A percentile compares a stretch with the other conserved stretches of the same genome.
These are phyloP conservation scores for Chlorociboria aeruginascens DNA, from an alignment of 495 filamentous ascomycete species.

Conservation along the genomic window DNA sequence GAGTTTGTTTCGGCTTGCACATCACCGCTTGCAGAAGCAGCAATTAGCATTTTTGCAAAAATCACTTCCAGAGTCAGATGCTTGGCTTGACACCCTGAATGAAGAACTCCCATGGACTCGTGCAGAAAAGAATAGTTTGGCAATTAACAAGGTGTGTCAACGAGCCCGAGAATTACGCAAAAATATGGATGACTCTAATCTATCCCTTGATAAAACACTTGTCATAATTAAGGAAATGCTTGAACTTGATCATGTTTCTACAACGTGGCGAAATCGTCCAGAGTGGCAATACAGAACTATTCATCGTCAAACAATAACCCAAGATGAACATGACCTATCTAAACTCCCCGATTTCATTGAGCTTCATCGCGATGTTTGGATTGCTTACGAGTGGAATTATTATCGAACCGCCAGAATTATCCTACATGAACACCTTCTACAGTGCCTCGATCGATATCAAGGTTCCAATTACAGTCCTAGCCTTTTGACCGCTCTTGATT, in stretches of 20 bases:
- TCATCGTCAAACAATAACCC: not conserved
- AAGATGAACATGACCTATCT: not conserved
- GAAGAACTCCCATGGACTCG: conserved; percentile 14
- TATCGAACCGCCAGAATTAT: conserved; percentile 22
- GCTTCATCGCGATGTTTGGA: conserved; percentile 25
- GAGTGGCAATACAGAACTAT: conserved; percentile 21
- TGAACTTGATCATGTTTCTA: conserved; percentile 15
- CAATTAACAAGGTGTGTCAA: conserved; percentile 20
- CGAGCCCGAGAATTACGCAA: conserved; percentile 20
- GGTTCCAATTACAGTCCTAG: conserved; percentile 1
- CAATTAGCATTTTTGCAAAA: conserved; percentile 18
- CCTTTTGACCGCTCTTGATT: conserved; percentile 2
- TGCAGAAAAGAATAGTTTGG: conserved; percentile 20
- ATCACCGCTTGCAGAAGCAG: conserved; percentile 22
- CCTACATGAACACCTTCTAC: conserved; percentile 18
- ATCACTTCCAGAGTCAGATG: conserved; percentile 14
- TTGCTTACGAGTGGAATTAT: conserved; percentile 31
- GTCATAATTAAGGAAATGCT: conserved; percentile 18
- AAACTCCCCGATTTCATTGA: conserved; percentile 13
- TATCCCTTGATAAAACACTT: conserved; percentile 9
- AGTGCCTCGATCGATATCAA: conserved; percentile 10
- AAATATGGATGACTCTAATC: conserved; percentile 4
- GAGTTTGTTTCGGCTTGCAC: conserved; percentile 1
- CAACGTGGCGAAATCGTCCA: conserved; percentile 19
- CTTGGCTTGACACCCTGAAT: conserved; percentile 18